phyloP scores from a whole-genome alignment of 345 rosid species.

The Salix viminalis region DNA sequence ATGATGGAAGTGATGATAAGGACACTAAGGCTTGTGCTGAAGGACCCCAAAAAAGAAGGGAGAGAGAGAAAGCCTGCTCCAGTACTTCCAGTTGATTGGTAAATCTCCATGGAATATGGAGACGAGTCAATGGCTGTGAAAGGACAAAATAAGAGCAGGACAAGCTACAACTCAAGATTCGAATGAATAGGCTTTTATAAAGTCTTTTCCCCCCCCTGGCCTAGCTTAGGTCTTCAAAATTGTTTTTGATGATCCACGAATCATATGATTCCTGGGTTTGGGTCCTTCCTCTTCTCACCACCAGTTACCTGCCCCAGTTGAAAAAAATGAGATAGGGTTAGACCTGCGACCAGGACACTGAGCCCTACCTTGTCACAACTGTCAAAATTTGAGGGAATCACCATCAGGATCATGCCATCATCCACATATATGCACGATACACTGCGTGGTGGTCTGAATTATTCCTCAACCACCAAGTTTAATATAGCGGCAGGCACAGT shows the following conservation, averaged over 20 bases:
- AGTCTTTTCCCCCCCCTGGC: not conserved
- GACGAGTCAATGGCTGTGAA: not conserved
- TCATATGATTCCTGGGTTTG: slow-evolving; percentile 1
- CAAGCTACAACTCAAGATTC: slow-evolving; percentile 3
- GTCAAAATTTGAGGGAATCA: no score
- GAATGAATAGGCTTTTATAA: not conserved
- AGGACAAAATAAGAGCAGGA: slow-evolving; percentile 11
- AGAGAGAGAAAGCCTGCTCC: not conserved
- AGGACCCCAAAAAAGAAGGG: no score
- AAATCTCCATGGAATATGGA: not conserved
- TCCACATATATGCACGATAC: no score
- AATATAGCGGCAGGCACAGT: not conserved
- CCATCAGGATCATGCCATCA: no score
- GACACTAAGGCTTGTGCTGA: not conserved
- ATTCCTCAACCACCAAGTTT: not conserved
- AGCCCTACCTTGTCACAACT: not conserved
- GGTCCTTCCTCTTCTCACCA: not conserved
- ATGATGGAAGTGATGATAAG: not conserved
- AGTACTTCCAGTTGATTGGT: not conserved
- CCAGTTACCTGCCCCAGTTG: not conserved
- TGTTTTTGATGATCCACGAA: not conserved
- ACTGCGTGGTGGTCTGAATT: not conserved
- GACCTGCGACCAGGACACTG: no score
- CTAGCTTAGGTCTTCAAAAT: no score
- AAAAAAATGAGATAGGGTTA: not conserved